Conservation (phyloP, 2,329 filamentous ascomycete species). For the Penicillium sp. region DNA sequence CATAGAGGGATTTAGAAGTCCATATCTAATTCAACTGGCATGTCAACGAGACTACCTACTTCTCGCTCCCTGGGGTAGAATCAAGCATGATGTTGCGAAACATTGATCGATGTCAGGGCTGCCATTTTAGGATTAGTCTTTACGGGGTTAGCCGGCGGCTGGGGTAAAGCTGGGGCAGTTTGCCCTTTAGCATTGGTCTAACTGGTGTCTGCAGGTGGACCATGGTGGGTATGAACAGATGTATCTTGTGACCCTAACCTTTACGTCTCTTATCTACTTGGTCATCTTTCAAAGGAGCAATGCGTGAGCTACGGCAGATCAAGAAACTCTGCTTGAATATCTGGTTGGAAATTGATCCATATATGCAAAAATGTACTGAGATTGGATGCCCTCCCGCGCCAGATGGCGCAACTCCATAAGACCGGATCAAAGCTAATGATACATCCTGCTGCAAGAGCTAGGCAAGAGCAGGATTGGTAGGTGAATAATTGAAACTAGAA, state of each 20-base stretch:
- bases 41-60: too few species aligned
- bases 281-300: background rate
- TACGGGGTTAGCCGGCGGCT: too few species aligned
- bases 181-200: too few species aligned
- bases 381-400: slow-evolving; percentile 13
- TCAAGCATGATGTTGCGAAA: too few species aligned
- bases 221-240: too few species aligned
- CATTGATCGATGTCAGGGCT: too few species aligned
- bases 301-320: background rate
- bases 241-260: too few species aligned
- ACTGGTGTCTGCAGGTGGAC: too few species aligned
- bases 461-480: slow-evolving; percentile 2
- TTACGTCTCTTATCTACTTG: background rate
- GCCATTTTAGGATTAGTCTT: too few species aligned
- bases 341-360: background rate
- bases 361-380: slow-evolving; percentile 15
- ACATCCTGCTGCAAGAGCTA: slow-evolving; percentile 10
- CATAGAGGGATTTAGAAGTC: background rate
- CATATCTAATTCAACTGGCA: background rate
- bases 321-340: background rate
- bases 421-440: slow-evolving; percentile 10
- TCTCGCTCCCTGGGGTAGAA: too few species aligned
- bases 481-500: background rate
- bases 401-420: slow-evolving; percentile 15
- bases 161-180: too few species aligned